A percentile compares a stretch with the other conserved stretches of the same genome.
phyloP scores from a whole-genome alignment of 2,329 filamentous ascomycete genomes.

The Claviceps quebecensis region DNA sequence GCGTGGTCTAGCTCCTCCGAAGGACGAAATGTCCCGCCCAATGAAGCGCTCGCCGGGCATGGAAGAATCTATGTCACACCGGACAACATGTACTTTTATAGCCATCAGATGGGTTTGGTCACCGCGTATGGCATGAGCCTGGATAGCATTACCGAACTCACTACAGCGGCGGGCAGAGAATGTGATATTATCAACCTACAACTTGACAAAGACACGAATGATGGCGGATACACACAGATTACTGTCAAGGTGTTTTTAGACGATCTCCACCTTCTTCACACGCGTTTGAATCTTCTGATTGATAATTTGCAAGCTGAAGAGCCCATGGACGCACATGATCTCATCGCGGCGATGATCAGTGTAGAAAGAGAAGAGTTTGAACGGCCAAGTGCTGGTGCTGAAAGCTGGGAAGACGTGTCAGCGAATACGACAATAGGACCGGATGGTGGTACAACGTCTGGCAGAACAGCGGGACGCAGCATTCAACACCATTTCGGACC shows the following conservation, averaged over 20 bases:
- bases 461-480: constrained; percentile 20
- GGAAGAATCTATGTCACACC: constrained; percentile 79
- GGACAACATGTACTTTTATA: constrained; percentile 88
- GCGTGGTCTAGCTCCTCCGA: constrained; percentile 55
- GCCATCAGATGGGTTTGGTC: constrained; percentile 82
- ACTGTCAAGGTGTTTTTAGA: constrained; percentile 91
- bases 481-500: constrained; percentile 19
- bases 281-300: constrained; percentile 72
- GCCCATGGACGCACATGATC: constrained; percentile 51
- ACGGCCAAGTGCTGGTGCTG: constrained; percentile 54
- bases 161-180: constrained; percentile 74
- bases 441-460: constrained; percentile 32
- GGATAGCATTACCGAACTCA: constrained; percentile 72
- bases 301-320: constrained; percentile 64
- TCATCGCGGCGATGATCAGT: constrained; percentile 58
- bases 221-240: constrained; percentile 55
- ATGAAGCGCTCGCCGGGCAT: constrained; percentile 38
- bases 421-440: constrained; percentile 38
- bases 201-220: constrained; percentile 45
- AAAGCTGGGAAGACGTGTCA: constrained; percentile 82
- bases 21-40: constrained; percentile 25
- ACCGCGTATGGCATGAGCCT: constrained; percentile 67
- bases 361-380: constrained; percentile 53
- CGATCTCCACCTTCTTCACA: constrained; percentile 66
- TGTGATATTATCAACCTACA: constrained; percentile 90